phyloP scores from a whole-genome alignment of 192 early-diverging fungal species.

The Entophlyctis helioformis region DNA sequence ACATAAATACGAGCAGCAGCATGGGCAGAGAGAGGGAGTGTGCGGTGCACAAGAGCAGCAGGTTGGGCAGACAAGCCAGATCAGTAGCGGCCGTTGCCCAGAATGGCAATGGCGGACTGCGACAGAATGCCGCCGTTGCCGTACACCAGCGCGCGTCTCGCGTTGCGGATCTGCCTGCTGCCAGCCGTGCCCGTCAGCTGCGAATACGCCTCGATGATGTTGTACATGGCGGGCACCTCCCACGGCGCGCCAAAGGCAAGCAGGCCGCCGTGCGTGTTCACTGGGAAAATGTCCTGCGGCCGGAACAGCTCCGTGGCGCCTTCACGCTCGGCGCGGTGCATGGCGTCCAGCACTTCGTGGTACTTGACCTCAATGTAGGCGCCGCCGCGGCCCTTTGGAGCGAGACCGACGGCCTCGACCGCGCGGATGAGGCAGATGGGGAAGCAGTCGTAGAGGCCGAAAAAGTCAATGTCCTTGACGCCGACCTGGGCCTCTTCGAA shows the following conservation, averaged over 20 bases:
- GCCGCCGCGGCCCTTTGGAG: slow-evolving; percentile 26
- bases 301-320: slow-evolving; percentile 8
- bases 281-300: slow-evolving; percentile 29
- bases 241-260: slow-evolving; percentile 35
- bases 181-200: slow-evolving; percentile 22
- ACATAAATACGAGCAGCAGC: no score
- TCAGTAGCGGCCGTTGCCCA: slow-evolving; percentile 15
- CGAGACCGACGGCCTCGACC: slow-evolving; percentile 31
- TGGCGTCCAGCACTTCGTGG: slow-evolving; percentile 15
- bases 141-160: slow-evolving; percentile 26
- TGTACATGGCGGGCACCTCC: slow-evolving; percentile 38
- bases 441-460: slow-evolving; percentile 33
- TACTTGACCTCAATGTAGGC: slow-evolving; percentile 22
- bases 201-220: slow-evolving; percentile 25
- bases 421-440: slow-evolving; percentile 34
- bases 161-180: slow-evolving; percentile 16
- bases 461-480: slow-evolving; percentile 30
- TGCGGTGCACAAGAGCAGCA: no score
- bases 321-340: slow-evolving; percentile 3
- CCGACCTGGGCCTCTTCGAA: slow-evolving; percentile 33
- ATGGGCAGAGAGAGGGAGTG: no score
- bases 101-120: slow-evolving; percentile 21
- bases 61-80: no score
- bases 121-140: slow-evolving; percentile 35
- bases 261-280: slow-evolving; percentile 34